These are phyloP conservation scores for Aspergillus texensis DNA, from an alignment of 2,329 filamentous ascomycete species.

Conservation along the genomic window DNA sequence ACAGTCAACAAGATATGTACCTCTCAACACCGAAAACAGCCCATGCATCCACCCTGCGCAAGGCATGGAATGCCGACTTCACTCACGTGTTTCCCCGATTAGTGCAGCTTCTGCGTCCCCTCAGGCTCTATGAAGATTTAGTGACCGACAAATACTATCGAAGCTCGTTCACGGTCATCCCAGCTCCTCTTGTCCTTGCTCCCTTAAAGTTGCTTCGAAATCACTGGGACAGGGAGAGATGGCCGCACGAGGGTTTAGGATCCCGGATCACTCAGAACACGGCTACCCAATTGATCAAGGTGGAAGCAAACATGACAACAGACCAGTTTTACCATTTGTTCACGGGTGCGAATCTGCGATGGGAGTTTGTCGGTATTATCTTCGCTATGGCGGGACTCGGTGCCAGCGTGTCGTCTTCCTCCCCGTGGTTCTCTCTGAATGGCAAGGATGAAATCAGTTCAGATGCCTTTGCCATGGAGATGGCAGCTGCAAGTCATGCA, in stretches of 20 bases:
- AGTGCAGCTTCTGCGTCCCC: conserved; percentile 3
- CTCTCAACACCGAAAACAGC: not conserved
- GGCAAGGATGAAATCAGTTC: not conserved
- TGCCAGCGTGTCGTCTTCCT: not conserved
- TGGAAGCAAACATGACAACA: conserved; percentile 3
- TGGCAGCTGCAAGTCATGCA: conserved; percentile 6
- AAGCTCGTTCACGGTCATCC: conserved; percentile 3
- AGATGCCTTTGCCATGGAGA: conserved; percentile 9
- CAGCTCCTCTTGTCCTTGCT: conserved; percentile 2
- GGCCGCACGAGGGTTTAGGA: not conserved
- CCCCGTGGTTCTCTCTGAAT: not conserved
- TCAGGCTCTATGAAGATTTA: conserved; percentile 4
- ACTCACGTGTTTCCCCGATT: not conserved
- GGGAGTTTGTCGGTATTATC: conserved; percentile 9
- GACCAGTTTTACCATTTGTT: conserved; percentile 4
- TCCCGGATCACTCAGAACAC: conserved; percentile 8
- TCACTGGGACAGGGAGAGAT: not conserved
- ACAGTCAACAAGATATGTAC: not conserved
- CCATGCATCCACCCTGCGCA: not conserved
- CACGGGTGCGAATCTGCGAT: conserved; percentile 9
- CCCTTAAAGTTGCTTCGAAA: not conserved
- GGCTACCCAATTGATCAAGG: not conserved
- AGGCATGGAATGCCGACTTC: conserved; percentile 3
- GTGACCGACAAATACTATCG: conserved; percentile 1
- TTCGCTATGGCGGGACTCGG: conserved; percentile 7